Evolutionary conservation across 768 basidiomycete species (phyloP).

Genomic region (Boletus huronensis): DNA sequence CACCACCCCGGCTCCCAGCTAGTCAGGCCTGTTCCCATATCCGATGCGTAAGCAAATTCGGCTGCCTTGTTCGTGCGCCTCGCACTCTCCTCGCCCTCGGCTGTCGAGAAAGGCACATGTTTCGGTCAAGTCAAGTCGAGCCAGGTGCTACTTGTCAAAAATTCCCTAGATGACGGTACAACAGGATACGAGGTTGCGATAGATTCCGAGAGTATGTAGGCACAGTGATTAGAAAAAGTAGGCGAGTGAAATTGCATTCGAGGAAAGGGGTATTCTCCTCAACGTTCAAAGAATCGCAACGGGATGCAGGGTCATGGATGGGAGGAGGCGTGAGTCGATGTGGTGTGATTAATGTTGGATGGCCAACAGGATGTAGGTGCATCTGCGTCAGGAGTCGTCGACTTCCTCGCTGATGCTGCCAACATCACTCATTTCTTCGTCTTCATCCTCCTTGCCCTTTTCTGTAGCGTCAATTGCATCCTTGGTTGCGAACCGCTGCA

Average conservation of each 20-base stretch:
- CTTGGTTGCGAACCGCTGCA: constrained; percentile 90
- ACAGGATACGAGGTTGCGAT: constrained; percentile 17
- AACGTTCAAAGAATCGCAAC: constrained; percentile 13
- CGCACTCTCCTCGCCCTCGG: not conserved
- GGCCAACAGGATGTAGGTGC: not conserved
- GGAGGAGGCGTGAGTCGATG: constrained; percentile 5
- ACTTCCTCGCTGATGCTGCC: constrained; percentile 73
- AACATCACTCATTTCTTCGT: constrained; percentile 85
- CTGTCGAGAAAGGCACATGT: constrained; percentile 5
- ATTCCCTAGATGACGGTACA: constrained; percentile 33
- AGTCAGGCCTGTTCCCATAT: not conserved
- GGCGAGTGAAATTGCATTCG: constrained; percentile 14
- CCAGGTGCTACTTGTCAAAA: constrained; percentile 18
- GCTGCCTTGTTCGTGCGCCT: not conserved
- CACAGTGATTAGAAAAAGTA: constrained; percentile 21
- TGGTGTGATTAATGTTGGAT: constrained; percentile 5
- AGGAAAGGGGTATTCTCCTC: constrained; percentile 28
- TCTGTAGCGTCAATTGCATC: constrained; percentile 79
- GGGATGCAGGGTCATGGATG: constrained; percentile 11
- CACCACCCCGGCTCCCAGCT: constrained; percentile 27
- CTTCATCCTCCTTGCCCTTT: constrained; percentile 60
- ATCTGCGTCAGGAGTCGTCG: constrained; percentile 37
- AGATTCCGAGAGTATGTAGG: constrained; percentile 22
- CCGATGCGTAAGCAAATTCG: constrained; percentile 6
- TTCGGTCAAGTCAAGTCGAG: constrained; percentile 3